Base-by-base conservation (phyloP, 345 rosid species). In the Citrus cavaleriei region DNA sequence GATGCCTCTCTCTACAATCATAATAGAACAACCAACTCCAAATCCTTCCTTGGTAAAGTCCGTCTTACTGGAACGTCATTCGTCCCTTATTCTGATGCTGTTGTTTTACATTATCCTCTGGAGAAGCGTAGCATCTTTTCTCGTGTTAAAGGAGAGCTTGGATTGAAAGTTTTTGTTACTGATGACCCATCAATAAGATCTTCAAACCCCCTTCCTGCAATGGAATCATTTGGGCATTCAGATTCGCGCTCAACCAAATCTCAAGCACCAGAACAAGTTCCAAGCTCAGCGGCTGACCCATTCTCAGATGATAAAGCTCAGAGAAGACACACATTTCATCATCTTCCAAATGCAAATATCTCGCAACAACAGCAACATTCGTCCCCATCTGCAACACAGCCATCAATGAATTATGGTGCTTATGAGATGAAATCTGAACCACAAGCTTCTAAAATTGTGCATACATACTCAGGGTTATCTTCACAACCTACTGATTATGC, bases 121-220 rank as follows among this genome's bases (percentile, higher is more conserved):
- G 99, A 95, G 76, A 95, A 90, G 78, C 79, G 85, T 65, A 19
- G 64, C 51, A 2, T 93, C 24, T 83, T 89, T 54, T 86, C 93
- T 66, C 88, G 90, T 59, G 93, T 86, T 12, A 89, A 82, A 83
- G 97, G 98, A 54, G 98, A 93, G 86, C 90, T 95, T 14, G 90
- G 93, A 68, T 73, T 95, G 61, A 95, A 89, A 72, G 95, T 93
- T 22, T 95, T 87, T 82, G 63, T 92, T 38, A 92, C 97, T 18
- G 89, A 91, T 84, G 91, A 85, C 75, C 89, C 86, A 68, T 87
- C 88, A 30, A 81, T 83, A 79, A 92, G 78, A 77, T 70, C 85
- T 69, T 90, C 93, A 19, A 88, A 77, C 75, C 88, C 82, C 0
- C 85, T 61, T 76, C 94, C 86, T 25, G 86, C 88, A 61, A 85